Percentiles rank a stretch among this genome's conserved stretches.
phyloP scores from a whole-genome alignment of 2,329 filamentous ascomycete genomes.

The Pseudopyrenochaeta lycopersici region DNA sequence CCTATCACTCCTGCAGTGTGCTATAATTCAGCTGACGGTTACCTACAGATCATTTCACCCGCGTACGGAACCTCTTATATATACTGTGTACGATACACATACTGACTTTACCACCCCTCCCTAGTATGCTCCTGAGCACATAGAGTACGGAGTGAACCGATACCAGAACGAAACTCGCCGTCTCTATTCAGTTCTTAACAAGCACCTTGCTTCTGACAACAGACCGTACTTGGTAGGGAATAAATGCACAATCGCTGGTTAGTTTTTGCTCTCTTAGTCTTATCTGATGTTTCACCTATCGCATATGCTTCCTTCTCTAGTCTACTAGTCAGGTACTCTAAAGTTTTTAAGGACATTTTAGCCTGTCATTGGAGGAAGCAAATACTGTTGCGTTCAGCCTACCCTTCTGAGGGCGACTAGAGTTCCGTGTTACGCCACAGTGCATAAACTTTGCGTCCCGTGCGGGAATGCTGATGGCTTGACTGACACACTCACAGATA shows the following conservation, averaged over 20 bases:
- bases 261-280: conserved; percentile 4
- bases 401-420: background rate
- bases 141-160: conserved; percentile 82
- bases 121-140: conserved; percentile 82
- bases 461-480: background rate
- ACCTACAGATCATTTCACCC: conserved; percentile 3
- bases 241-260: conserved; percentile 64
- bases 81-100: too few species aligned
- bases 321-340: background rate
- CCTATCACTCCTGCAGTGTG: background rate
- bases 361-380: background rate
- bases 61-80: background rate
- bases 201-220: conserved; percentile 66
- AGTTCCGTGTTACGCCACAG: background rate
- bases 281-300: background rate
- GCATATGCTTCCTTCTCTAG: background rate
- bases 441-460: background rate
- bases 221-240: conserved; percentile 68
- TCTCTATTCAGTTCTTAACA: conserved; percentile 80
- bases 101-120: conserved; percentile 13
- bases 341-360: background rate
- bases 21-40: background rate
- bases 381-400: too few species aligned
- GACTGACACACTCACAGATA: conserved; percentile 60
- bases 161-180: conserved; percentile 87